These are phyloP conservation scores for Trichoderma hamatum DNA, from an alignment of 2,329 filamentous ascomycete species.

Conservation along the genomic window DNA sequence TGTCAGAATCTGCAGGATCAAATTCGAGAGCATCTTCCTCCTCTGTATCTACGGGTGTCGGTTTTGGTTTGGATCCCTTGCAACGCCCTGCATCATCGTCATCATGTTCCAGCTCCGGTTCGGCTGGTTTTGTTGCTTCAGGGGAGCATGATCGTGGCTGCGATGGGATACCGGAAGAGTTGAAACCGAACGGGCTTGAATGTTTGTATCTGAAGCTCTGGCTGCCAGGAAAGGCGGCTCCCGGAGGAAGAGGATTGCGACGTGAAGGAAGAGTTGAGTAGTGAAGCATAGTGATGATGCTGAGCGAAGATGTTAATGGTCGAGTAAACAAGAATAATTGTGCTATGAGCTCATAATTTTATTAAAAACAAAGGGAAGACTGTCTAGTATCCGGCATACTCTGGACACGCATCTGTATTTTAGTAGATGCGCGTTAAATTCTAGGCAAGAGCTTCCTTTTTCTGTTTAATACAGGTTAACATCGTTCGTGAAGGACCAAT, in stretches of 20 bases:
- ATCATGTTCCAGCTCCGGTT: neutral
- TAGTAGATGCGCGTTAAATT: neutral
- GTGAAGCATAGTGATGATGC: constrained; percentile 30
- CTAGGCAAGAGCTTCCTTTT: neutral
- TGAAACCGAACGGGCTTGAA: neutral
- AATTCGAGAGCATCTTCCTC: neutral
- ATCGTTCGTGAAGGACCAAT: neutral
- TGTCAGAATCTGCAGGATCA: constrained; percentile 24
- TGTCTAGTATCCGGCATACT: neutral
- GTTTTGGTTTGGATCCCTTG: neutral
- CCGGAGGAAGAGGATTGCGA: constrained; percentile 9
- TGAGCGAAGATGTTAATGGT: neutral
- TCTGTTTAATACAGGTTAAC: neutral
- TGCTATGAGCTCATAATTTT: neutral
- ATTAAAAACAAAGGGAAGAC: neutral
- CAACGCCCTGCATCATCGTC: constrained; percentile 20
- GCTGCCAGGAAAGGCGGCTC: neutral
- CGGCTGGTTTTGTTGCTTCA: neutral
- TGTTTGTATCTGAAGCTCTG: constrained; percentile 21
- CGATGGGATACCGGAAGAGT: neutral
- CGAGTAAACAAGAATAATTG: neutral
- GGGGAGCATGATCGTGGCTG: neutral
- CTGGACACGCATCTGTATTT: neutral
- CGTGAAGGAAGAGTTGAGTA: constrained; percentile 30
- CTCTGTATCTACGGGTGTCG: neutral